Conservation (phyloP, 2,329 filamentous ascomycete genomes). For the Cladosporium sp. region DNA sequence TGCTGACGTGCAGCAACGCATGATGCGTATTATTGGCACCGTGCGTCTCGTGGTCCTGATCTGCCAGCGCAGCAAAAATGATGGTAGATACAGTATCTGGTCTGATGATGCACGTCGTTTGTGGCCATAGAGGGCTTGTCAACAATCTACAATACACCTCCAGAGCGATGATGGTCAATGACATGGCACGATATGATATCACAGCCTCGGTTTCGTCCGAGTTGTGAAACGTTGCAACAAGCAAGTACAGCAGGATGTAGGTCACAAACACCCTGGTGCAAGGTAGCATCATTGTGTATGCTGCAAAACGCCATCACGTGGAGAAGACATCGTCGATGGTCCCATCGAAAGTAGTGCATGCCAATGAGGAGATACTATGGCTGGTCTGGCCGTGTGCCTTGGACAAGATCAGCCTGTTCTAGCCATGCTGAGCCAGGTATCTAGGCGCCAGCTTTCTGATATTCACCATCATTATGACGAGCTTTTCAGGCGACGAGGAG, state of each 20-base stretch:
- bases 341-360: neutral
- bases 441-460: constrained; percentile 8
- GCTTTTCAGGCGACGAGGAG: neutral
- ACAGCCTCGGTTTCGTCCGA: constrained; percentile 3
- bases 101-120: neutral
- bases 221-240: constrained; percentile 5
- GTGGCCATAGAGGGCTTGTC: too few species aligned
- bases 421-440: constrained; percentile 6
- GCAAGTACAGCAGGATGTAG: neutral
- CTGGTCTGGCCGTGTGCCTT: neutral
- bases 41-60: neutral
- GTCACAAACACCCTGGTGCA: neutral
- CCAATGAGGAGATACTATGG: constrained; percentile 4
- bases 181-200: constrained; percentile 5
- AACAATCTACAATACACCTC: neutral
- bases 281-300: constrained; percentile 1
- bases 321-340: constrained; percentile 2
- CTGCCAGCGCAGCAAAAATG: neutral
- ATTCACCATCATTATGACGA: constrained; percentile 8
- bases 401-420: constrained; percentile 8
- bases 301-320: constrained; percentile 4
- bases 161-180: constrained; percentile 4
- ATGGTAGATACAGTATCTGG: neutral
- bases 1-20: neutral
- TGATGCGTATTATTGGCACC: neutral